Percentiles rank a stretch among this genome's conserved stretches.
Evolutionary conservation across 805 yeast species (phyloP).

Genomic region (Metschnikowia santaceciliae): DNA sequence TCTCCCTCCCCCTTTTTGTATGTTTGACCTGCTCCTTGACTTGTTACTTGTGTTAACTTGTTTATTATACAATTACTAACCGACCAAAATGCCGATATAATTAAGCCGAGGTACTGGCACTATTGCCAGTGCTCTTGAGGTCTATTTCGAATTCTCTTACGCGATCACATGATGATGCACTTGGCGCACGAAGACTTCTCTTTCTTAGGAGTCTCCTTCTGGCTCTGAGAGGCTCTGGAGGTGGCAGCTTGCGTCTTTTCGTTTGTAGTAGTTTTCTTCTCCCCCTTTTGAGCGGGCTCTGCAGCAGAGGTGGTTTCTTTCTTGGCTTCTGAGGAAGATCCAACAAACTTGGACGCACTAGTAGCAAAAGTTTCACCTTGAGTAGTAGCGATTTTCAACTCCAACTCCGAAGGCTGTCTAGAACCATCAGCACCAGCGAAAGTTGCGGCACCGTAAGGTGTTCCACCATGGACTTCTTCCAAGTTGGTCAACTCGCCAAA

Average conservation of each 20-base stretch:
- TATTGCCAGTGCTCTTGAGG: not conserved
- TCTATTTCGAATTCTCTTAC: not conserved
- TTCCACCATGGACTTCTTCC: slow-evolving; percentile 70
- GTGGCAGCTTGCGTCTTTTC: not conserved
- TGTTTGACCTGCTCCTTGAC: not conserved
- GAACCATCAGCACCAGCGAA: slow-evolving; percentile 76
- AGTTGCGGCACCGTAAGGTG: slow-evolving; percentile 86
- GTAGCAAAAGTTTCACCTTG: slow-evolving; percentile 64
- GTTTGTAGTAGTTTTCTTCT: not conserved
- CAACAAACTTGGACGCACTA: slow-evolving; percentile 24
- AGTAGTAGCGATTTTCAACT: slow-evolving; percentile 55
- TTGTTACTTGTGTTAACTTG: not conserved
- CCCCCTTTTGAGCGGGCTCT: not conserved
- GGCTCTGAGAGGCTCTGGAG: slow-evolving; percentile 12
- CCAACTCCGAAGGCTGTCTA: slow-evolving; percentile 60
- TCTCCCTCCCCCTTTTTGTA: slow-evolving; percentile 7
- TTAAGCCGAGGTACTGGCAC: not conserved
- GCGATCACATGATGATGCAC: slow-evolving; percentile 14
- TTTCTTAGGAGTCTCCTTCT: slow-evolving; percentile 3
- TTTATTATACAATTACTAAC: slow-evolving; percentile 1
- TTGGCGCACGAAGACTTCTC: slow-evolving; percentile 15
- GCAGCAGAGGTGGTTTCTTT: not conserved
- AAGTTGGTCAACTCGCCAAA: slow-evolving; percentile 53
- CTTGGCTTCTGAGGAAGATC: not conserved
- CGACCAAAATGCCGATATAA: too few relatives aligned